Conservation (phyloP, 495 filamentous ascomycete species). For the Lasiosphaeria miniovina region DNA sequence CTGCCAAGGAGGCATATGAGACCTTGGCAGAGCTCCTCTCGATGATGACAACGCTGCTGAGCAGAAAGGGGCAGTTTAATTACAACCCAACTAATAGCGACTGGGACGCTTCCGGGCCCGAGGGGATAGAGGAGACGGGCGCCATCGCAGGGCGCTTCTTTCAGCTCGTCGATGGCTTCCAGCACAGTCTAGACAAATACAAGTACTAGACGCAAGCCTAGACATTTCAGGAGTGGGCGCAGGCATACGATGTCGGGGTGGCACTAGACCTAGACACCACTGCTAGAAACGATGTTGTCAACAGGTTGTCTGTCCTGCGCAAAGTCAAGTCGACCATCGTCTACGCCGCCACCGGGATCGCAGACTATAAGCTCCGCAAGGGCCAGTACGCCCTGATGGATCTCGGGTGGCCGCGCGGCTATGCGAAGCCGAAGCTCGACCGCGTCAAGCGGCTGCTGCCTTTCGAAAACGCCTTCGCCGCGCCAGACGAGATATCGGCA, state of each 20-base stretch:
- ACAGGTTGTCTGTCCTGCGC: not conserved
- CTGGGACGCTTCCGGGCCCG: not conserved
- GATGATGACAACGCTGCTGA: not conserved
- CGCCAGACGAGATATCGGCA: not conserved
- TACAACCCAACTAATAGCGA: not conserved
- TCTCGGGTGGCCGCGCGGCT: not conserved
- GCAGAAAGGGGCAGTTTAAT: not conserved
- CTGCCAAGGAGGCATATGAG: not conserved
- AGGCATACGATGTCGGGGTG: not conserved
- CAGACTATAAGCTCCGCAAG: not conserved
- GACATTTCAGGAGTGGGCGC: not conserved
- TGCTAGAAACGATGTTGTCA: not conserved
- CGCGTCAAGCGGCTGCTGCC: not conserved
- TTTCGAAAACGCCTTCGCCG: not conserved
- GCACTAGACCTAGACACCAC: not conserved
- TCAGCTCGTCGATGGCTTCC: not conserved
- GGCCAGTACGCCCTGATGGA: not conserved
- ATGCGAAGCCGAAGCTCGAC: not conserved
- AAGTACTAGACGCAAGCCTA: not conserved
- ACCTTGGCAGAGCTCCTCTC: not conserved
- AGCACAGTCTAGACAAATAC: not conserved
- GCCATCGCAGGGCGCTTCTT: not conserved
- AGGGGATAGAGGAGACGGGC: not conserved
- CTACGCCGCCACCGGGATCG: not conserved
- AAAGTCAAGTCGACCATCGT: not conserved